Evolutionary conservation across 257 asterid species (phyloP).

Genomic region (Nyctanthes arbortristis): DNA sequence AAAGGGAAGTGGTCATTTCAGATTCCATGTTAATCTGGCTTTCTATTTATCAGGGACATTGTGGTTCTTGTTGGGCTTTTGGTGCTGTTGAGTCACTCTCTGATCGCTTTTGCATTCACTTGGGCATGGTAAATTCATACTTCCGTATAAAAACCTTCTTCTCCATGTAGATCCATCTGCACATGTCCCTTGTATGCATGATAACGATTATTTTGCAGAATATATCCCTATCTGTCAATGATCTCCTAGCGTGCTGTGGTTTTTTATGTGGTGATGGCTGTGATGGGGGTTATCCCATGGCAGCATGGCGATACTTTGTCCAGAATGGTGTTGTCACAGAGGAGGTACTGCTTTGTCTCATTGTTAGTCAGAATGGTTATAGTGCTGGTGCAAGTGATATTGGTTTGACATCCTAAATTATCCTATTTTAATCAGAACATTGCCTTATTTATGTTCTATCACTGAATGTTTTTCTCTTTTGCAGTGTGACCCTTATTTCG

Average conservation of each 20-base stretch:
- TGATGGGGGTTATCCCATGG: constrained; percentile 87
- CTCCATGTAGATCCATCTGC: constrained; percentile 2
- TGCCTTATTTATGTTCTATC: constrained; percentile 7
- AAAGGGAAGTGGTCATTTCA: background rate
- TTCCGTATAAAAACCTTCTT: constrained; percentile 6
- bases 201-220: constrained; percentile 46
- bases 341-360: constrained; percentile 52
- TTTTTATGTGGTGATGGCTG: constrained; percentile 93
- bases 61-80: constrained; percentile 99
- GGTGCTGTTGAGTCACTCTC: constrained; percentile 90
- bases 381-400: too few relatives aligned
- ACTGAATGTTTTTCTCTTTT: constrained; percentile 17
- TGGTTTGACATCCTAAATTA: background rate
- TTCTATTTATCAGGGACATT: constrained; percentile 68
- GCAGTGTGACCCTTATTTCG: constrained; percentile 99
- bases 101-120: constrained; percentile 87
- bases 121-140: constrained; percentile 49
- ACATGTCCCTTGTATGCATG: constrained; percentile 11
- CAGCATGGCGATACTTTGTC: constrained; percentile 89
- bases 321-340: constrained; percentile 80
- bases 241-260: constrained; percentile 94
- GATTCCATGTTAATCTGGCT: constrained; percentile 20
- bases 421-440: background rate
- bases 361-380: constrained; percentile 14
- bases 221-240: constrained; percentile 84